Evolutionary conservation across 2,329 filamentous ascomycete genomes (phyloP), one percentile per base, ranked within the genome.

Genomic region (Parasarocladium wereldwijsianum): DNA sequence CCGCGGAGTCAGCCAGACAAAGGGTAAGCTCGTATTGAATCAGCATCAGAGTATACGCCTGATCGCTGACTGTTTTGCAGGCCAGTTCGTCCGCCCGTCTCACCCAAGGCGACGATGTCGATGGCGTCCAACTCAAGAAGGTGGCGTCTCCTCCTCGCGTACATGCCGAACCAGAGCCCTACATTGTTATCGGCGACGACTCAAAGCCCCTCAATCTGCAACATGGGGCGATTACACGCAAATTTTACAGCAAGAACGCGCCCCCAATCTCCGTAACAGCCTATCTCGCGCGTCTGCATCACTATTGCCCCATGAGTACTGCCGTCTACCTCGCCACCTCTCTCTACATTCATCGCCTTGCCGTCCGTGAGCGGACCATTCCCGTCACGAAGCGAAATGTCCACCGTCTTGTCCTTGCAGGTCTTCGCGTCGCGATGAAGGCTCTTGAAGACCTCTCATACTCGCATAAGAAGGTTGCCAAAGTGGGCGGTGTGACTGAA

Each of bases 361-460:
- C 78, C 1, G 73, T 87, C 9, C 65, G 77, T 25, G 82, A 92
- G 47, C 71, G 71, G 40, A 70, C 78, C 15, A 77, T 96, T 14
- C 75, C 77, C 1, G 78, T 93, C 6, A 93, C 85, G 3, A 66
- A 69, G 34, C 70, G 83, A 33, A 96, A 93, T 38, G 78, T 83
- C 36, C 87, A 98, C 51, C 74, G 90, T 3, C 60, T 96, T 6
- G 64, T 93, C 18, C 66, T 98, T 11, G 86, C 84, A 0, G 82
- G 80, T 6, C 62, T 94, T 31, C 64, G 86, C 20, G 81, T 94
- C 4, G 85, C 87, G 10, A 90, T 86, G 70, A 98, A 96, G 57
- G 82, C 84, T 1, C 59, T 94, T n/a, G 87, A 98, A 52, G 87
- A 96, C 50, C 66, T 87, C 32, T 81, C 77, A 41, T 93, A 92